Conservation (phyloP, 2,329 filamentous ascomycete species). For the Keithomyces neogunnii region DNA sequence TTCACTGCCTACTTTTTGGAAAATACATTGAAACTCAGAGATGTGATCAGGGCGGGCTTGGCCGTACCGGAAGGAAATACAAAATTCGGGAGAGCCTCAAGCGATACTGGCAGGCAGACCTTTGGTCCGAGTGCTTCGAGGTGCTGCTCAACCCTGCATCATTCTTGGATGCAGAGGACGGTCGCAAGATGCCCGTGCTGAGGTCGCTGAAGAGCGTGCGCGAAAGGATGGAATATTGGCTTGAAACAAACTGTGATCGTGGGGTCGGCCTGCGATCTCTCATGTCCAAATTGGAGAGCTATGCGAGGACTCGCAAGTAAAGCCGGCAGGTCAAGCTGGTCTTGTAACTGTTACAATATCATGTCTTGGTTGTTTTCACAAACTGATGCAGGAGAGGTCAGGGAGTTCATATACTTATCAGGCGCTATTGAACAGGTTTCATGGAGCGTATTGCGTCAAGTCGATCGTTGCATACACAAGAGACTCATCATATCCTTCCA, state of each 20-base stretch:
- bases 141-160: conserved; percentile 74
- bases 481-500: too few relatives aligned
- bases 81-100: conserved; percentile 77
- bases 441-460: background rate
- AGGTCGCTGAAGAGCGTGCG: conserved; percentile 60
- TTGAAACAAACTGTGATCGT: conserved; percentile 74
- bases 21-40: conserved; percentile 82
- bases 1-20: conserved; percentile 86
- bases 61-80: conserved; percentile 60
- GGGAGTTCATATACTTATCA: background rate
- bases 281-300: conserved; percentile 54
- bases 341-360: background rate
- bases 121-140: conserved; percentile 80
- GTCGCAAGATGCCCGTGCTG: conserved; percentile 61
- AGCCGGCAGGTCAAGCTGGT: background rate
- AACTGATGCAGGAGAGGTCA: too few relatives aligned
- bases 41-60: conserved; percentile 44
- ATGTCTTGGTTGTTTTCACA: background rate
- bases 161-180: conserved; percentile 57
- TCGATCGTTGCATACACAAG: too few relatives aligned
- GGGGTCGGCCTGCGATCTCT: conserved; percentile 65
- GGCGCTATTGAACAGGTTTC: background rate
- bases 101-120: conserved; percentile 91
- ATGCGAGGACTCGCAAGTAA: conserved; percentile 28
- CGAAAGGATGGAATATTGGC: conserved; percentile 75